Evolutionary conservation across 169 alveolate genomes (phyloP).

Genomic region (Condylostoma magnum): DNA sequence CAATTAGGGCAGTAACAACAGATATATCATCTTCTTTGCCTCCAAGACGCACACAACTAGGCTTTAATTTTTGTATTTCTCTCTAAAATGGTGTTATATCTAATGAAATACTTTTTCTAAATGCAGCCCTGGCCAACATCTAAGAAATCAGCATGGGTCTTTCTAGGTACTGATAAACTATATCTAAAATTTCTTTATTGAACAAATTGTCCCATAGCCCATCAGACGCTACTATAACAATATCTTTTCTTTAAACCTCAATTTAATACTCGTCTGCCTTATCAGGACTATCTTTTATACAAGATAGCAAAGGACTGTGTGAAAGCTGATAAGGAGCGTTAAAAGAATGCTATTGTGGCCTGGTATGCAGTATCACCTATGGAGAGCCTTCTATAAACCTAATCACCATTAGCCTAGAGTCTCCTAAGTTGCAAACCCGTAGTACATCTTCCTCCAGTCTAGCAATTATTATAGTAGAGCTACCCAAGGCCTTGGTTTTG

Average conservation of each 20-base stretch:
- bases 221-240: constrained; percentile 63
- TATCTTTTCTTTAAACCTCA: constrained; percentile 51
- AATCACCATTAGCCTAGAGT: not conserved
- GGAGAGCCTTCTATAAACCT: not conserved
- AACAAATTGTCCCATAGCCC: constrained; percentile 72
- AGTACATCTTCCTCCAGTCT: not conserved
- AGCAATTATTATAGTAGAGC: constrained; percentile 4
- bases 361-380: constrained; percentile 2
- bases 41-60: constrained; percentile 19
- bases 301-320: not conserved
- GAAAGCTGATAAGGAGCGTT: constrained; percentile 47
- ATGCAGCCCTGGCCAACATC: constrained; percentile 29
- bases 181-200: constrained; percentile 54
- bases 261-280: constrained; percentile 31
- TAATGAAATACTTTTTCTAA: not conserved
- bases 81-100: constrained; percentile 38
- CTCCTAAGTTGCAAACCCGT: constrained; percentile 8
- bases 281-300: constrained; percentile 14
- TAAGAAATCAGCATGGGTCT: constrained; percentile 23
- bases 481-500: constrained; percentile 7
- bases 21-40: constrained; percentile 54
- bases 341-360: constrained; percentile 35
- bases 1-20: constrained; percentile 44
- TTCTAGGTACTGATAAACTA: constrained; percentile 18
- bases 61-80: not conserved